These are phyloP conservation scores for Phyllosticta citribraziliensis DNA, from an alignment of 2,329 filamentous ascomycete species.

Conservation along the genomic window DNA sequence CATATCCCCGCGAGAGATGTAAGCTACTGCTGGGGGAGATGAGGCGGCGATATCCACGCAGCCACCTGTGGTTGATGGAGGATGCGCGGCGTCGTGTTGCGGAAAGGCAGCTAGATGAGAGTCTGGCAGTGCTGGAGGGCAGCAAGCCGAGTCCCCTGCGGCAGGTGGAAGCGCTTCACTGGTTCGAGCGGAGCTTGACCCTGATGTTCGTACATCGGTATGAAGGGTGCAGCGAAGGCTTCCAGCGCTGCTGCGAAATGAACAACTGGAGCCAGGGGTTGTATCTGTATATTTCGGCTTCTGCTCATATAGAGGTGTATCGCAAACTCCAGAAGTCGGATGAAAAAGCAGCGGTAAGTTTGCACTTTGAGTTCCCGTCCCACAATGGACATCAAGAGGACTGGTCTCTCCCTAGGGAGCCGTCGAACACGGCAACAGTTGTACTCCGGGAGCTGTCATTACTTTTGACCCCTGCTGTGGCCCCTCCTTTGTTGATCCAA, in stretches of 20 bases:
- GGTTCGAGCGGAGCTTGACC: slow-evolving; percentile 74
- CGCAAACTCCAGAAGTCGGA: slow-evolving; percentile 43
- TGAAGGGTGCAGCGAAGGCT: slow-evolving; percentile 60
- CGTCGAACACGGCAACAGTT: too few species aligned
- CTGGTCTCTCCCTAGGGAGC: too few species aligned
- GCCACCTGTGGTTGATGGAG: slow-evolving; percentile 77
- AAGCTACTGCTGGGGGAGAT: slow-evolving; percentile 60
- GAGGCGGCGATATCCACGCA: slow-evolving; percentile 68
- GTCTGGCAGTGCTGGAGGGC: slow-evolving; percentile 54
- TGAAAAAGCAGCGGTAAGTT: not conserved
- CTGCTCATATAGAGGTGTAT: slow-evolving; percentile 72
- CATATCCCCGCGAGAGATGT: slow-evolving; percentile 62
- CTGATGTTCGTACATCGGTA: slow-evolving; percentile 74
- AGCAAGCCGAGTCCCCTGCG: slow-evolving; percentile 58
- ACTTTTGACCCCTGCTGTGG: not conserved
- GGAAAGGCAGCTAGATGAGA: slow-evolving; percentile 54
- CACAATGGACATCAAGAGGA: too few species aligned
- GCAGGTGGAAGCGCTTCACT: slow-evolving; percentile 75
- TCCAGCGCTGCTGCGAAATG: slow-evolving; percentile 63
- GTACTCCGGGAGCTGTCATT: not conserved
- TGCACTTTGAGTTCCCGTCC: not conserved
- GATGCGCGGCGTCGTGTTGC: slow-evolving; percentile 69
- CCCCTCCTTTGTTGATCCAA: not conserved
- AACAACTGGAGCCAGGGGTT: slow-evolving; percentile 87
- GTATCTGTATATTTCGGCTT: slow-evolving; percentile 81